phyloP scores from a whole-genome alignment of 345 rosid genomes.

The Jatropha curcas region DNA sequence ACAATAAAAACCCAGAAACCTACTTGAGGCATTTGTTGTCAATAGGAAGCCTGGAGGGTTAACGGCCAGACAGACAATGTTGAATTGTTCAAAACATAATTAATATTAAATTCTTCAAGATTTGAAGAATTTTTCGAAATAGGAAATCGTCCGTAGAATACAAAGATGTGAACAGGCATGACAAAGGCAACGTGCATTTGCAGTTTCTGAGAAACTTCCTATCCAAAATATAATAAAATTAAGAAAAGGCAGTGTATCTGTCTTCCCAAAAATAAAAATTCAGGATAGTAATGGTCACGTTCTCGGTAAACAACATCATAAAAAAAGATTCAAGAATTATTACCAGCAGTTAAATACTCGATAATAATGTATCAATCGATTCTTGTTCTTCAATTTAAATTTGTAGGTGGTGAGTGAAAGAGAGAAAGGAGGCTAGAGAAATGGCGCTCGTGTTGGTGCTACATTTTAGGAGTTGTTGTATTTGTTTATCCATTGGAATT shows the following conservation, averaged over 20 bases:
- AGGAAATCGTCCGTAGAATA: background rate
- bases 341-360: too few species aligned
- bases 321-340: too few species aligned
- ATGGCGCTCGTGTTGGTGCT: too few species aligned
- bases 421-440: too few species aligned
- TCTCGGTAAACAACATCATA: too few species aligned
- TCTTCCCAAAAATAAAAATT: background rate
- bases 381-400: too few species aligned
- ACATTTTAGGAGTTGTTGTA: too few species aligned
- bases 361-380: too few species aligned
- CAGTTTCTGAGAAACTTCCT: conserved; percentile 29
- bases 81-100: conserved; percentile 8
- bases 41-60: background rate
- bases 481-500: too few species aligned
- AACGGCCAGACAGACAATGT: conserved; percentile 8
- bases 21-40: background rate
- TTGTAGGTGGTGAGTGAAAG: too few species aligned
- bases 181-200: background rate
- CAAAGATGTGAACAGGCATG: conserved; percentile 2
- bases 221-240: background rate
- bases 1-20: conserved; percentile 1
- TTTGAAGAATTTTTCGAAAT: background rate
- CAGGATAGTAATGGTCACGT: too few species aligned
- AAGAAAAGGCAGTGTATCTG: background rate
- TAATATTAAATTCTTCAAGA: background rate